Evolutionary conservation across 2,329 filamentous ascomycete genomes (phyloP).

Genomic region (Trichoderma sp.): DNA sequence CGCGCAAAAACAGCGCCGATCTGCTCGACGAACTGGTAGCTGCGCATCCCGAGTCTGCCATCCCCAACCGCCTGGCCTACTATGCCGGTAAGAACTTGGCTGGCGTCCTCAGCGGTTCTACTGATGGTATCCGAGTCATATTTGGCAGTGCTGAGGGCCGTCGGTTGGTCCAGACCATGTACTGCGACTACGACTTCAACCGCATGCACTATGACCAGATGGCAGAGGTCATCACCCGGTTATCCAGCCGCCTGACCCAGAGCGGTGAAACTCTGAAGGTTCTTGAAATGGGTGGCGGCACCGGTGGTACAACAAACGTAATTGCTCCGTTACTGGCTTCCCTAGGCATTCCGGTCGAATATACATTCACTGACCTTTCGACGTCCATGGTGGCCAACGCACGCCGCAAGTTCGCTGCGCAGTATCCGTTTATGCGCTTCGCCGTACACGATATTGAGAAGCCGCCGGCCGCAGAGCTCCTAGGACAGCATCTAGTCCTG

Average conservation of each 20-base stretch:
- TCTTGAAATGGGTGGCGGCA: conserved; percentile 31
- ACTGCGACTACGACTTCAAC: conserved; percentile 40
- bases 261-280: conserved; percentile 30
- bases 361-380: conserved; percentile 44
- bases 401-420: conserved; percentile 12
- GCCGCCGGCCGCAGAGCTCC: neutral
- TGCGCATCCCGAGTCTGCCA: neutral
- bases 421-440: conserved; percentile 24
- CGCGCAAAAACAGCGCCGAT: neutral
- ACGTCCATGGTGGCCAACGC: conserved; percentile 23
- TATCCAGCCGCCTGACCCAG: neutral
- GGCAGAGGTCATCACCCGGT: conserved; percentile 33
- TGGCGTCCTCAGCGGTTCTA: conserved; percentile 34
- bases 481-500: conserved; percentile 35
- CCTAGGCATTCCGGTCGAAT: conserved; percentile 33
- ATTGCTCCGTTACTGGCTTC: conserved; percentile 33
- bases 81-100: conserved; percentile 33
- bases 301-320: conserved; percentile 37
- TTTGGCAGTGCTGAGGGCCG: conserved; percentile 41
- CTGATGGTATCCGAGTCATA: conserved; percentile 41
- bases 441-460: conserved; percentile 4
- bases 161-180: conserved; percentile 38
- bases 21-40: neutral
- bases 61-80: conserved; percentile 25
- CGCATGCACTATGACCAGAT: conserved; percentile 37